Conservation (phyloP, 208 protist genomes). For the Acanthamoeba lenticulata region DNA sequence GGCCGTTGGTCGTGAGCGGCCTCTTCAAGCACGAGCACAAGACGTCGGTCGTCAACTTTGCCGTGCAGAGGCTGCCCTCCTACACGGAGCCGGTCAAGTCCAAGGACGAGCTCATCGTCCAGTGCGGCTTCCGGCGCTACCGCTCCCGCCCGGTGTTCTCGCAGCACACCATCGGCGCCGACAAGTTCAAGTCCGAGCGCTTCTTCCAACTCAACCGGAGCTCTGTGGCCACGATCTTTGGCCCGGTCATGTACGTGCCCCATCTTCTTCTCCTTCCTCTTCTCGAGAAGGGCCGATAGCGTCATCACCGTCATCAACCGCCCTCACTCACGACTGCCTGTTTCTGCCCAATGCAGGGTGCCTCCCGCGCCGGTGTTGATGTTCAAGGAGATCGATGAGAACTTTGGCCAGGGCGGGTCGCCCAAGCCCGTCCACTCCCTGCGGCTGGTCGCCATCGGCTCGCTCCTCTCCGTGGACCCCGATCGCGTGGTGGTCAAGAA, state of each 20-base stretch:
- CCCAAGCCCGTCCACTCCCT: conserved; percentile 43
- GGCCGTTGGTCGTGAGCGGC: conserved; percentile 79
- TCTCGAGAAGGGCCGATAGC: no score
- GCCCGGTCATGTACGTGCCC: conserved; percentile 81
- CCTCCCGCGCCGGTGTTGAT: conserved; percentile 55
- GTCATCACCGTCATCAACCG: not conserved
- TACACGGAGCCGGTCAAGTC: conserved; percentile 85
- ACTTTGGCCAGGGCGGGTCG: not conserved
- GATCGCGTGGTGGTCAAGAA: conserved; percentile 89
- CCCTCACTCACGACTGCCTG: not conserved
- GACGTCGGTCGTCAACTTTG: conserved; percentile 86
- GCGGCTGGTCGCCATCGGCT: conserved; percentile 78
- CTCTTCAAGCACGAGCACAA: conserved; percentile 90
- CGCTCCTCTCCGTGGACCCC: conserved; percentile 83
- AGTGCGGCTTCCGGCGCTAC: conserved; percentile 86
- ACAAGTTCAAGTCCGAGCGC: conserved; percentile 88
- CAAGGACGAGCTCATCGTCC: conserved; percentile 85
- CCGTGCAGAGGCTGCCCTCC: conserved; percentile 67
- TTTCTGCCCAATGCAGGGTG: not conserved
- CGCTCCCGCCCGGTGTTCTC: conserved; percentile 84
- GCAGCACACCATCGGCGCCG: conserved; percentile 74
- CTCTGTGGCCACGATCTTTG: conserved; percentile 85
- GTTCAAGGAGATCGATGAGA: conserved; percentile 66
- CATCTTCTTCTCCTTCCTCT: conserved; percentile 51
- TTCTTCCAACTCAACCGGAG: conserved; percentile 81